Evolutionary conservation across 2,329 filamentous ascomycete species (phyloP), one percentile per base, ranked within the genome.

Genomic region (Monosporascus sp.): DNA sequence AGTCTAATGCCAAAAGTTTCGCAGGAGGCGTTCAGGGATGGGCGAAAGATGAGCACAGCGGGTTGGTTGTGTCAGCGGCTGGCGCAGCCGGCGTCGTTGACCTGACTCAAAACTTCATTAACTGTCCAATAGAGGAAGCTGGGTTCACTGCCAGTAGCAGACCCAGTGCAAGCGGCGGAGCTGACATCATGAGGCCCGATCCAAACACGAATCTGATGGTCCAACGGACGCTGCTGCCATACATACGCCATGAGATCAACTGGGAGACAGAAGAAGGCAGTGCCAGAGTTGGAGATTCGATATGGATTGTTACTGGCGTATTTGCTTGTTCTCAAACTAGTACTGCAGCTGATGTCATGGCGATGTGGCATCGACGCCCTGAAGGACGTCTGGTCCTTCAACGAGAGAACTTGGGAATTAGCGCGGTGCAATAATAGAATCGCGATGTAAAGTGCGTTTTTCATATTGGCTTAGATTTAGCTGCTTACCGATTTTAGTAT

Each of bases 131-230:
- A 27, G n/a, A 47, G n/a, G 15, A 43, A 43, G 24, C 18, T 41
- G 27, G 27, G 27, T 41, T 41, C 17, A 20, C 17, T n/a, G 9
- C 18, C 18, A 41, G 17, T 6, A 41, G 9, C 18, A 4, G 6
- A 17, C 1, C 38, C 38, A 20, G 17, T 17, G 17, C 8, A 20
- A 44, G 5, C 20, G 41, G 41, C 6, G n/a, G 20, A 5, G 20
- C n/a, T 9, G 41, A 20, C 14, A 46, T 52, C 17, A 17, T 52
- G 14, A 52, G 22, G 18, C 51, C 51, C 17, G 38, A 52, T 31
- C 46, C 47, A 17, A 49, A 52, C 39, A 52, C 51, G 11, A 49
- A 52, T 39, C 24, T 52, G 14, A 25, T 31, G 27, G 27, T 25
- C 9, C 51, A 49, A 38, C 37, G 51, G 41, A 52, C 51, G 6